phyloP scores from a whole-genome alignment of 768 basidiomycete species.

The Filobasidium wieringae region DNA sequence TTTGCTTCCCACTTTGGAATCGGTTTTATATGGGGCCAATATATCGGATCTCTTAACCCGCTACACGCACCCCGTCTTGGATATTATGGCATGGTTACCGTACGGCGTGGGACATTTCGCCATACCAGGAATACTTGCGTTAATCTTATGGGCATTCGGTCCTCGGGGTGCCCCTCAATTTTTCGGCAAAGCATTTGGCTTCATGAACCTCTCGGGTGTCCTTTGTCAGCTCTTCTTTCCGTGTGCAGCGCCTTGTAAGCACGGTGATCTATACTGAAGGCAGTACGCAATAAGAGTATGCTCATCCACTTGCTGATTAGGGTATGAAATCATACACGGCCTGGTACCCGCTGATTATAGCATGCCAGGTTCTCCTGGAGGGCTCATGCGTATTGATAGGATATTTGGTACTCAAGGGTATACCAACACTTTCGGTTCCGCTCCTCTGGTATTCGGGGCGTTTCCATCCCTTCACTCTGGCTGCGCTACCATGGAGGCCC shows the following conservation, averaged over 20 bases:
- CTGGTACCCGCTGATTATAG: constrained; percentile 86
- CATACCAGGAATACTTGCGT: constrained; percentile 73
- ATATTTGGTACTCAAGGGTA: constrained; percentile 68
- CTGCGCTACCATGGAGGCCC: constrained; percentile 77
- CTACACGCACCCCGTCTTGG: constrained; percentile 81
- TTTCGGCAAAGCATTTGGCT: constrained; percentile 80
- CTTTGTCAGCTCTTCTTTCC: constrained; percentile 78
- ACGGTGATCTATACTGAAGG: background rate
- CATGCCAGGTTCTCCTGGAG: constrained; percentile 86
- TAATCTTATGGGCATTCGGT: constrained; percentile 80
- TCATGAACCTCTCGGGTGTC: constrained; percentile 82
- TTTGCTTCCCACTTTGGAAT: constrained; percentile 84
- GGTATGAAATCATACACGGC: constrained; percentile 97
- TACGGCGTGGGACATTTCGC: constrained; percentile 91
- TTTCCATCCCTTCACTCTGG: constrained; percentile 90
- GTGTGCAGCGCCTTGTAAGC: constrained; percentile 68
- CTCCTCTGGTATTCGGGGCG: constrained; percentile 91
- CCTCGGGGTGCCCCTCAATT: constrained; percentile 65
- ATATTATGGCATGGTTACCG: constrained; percentile 88
- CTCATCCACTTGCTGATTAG: constrained; percentile 32
- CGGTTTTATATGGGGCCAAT: constrained; percentile 91
- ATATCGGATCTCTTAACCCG: constrained; percentile 93
- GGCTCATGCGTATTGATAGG: constrained; percentile 79
- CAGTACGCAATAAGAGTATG: background rate
- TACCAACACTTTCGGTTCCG: constrained; percentile 64